Evolutionary conservation across 2,329 filamentous ascomycete species (phyloP).

Genomic region (Camptophora hylomeconis): DNA sequence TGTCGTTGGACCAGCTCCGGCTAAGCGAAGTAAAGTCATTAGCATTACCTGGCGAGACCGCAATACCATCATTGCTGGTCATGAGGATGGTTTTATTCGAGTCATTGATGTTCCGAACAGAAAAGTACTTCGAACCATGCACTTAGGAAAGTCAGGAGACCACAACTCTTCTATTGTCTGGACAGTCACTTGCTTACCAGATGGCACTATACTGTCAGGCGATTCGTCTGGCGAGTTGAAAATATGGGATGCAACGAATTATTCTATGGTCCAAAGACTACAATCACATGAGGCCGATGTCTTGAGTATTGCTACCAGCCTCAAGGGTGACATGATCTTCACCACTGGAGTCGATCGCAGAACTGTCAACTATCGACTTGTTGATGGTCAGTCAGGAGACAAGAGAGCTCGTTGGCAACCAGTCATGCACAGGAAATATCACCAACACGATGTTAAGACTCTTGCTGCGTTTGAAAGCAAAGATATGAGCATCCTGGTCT

Average conservation of each 20-base stretch:
- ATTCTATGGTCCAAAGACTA: constrained; percentile 74
- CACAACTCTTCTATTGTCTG: constrained; percentile 84
- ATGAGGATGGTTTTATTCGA: constrained; percentile 91
- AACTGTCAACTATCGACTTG: constrained; percentile 68
- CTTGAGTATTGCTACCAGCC: constrained; percentile 69
- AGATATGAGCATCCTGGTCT: constrained; percentile 73
- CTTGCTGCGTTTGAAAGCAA: constrained; percentile 81
- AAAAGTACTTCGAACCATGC: constrained; percentile 65
- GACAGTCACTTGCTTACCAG: constrained; percentile 77
- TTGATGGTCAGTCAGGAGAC: constrained; percentile 28
- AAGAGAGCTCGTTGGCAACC: constrained; percentile 64
- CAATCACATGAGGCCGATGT: constrained; percentile 83
- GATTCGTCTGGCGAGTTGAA: constrained; percentile 89
- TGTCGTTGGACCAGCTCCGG: constrained; percentile 38
- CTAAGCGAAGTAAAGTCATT: constrained; percentile 77
- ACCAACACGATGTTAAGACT: constrained; percentile 88
- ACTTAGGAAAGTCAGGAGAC: constrained; percentile 67
- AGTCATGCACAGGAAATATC: constrained; percentile 72
- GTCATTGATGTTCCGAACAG: constrained; percentile 77
- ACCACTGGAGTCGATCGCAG: constrained; percentile 86
- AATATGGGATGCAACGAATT: constrained; percentile 89
- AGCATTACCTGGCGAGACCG: constrained; percentile 83
- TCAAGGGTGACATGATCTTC: constrained; percentile 68
- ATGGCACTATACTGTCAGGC: constrained; percentile 83
- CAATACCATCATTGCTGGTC: constrained; percentile 73